These are phyloP conservation scores for Litsea cubeba DNA, from an alignment of 164 flowering plant species.

Conservation along the genomic window DNA sequence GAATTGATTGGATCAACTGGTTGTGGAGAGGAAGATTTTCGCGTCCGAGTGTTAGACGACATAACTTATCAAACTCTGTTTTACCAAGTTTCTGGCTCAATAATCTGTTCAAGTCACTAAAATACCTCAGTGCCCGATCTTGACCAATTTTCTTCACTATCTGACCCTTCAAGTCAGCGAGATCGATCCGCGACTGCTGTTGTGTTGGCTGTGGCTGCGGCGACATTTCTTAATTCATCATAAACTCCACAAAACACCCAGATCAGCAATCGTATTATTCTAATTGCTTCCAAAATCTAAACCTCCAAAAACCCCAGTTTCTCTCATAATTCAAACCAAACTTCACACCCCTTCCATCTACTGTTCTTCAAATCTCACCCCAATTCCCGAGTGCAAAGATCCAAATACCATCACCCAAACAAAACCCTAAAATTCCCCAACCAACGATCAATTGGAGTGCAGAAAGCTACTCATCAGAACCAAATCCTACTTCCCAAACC, in stretches of 20 bases:
- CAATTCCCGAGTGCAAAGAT: background rate
- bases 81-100: constrained; percentile 75
- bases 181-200: constrained; percentile 64
- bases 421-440: constrained; percentile 19
- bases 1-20: constrained; percentile 64
- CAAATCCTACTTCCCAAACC: constrained; percentile 22
- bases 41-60: constrained; percentile 58
- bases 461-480: constrained; percentile 21
- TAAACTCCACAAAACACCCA: constrained; percentile 20
- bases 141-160: constrained; percentile 82
- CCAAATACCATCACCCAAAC: background rate
- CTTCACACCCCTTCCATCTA: too few relatives aligned
- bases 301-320: background rate
- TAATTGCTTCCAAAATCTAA: background rate
- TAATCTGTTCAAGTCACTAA: constrained; percentile 53
- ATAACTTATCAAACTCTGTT: constrained; percentile 66
- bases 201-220: constrained; percentile 50
- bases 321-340: background rate
- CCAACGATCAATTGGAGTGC: background rate
- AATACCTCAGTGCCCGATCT: constrained; percentile 68
- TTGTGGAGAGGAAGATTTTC: constrained; percentile 80
- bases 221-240: constrained; percentile 30
- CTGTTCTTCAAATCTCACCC: background rate
- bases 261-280: background rate
- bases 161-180: constrained; percentile 68